Conservation (phyloP, 2,329 filamentous ascomycete species). For the Drechslerella dactyloides region DNA sequence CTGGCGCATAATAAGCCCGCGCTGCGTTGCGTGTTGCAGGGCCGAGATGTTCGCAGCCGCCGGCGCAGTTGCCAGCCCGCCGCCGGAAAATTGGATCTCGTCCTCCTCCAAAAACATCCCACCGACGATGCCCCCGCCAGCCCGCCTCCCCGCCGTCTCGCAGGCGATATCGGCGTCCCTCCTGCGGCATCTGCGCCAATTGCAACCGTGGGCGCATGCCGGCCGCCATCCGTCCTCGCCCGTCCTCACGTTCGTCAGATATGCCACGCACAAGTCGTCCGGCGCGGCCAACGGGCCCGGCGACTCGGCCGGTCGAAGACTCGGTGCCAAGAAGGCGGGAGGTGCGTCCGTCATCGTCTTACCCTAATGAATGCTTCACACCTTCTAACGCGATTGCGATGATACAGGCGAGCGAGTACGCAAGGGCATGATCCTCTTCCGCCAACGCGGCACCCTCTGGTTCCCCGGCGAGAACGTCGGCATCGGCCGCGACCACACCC, state of each 20-base stretch:
- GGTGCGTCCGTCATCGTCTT: slow-evolving; percentile 63
- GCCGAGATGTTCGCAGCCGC: background rate
- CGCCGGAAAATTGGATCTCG: background rate
- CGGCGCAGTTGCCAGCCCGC: background rate
- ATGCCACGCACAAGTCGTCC: slow-evolving; percentile 71
- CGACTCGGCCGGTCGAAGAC: slow-evolving; percentile 78
- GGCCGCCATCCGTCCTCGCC: slow-evolving; percentile 34
- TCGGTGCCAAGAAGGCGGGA: slow-evolving; percentile 91
- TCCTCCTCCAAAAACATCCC: background rate
- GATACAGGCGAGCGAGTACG: slow-evolving; percentile 83
- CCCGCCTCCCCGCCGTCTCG: slow-evolving; percentile 33
- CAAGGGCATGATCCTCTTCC: slow-evolving; percentile 96
- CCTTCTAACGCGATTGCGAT: too few species aligned
- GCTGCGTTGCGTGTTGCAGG: background rate
- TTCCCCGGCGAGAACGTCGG: slow-evolving; percentile 93
- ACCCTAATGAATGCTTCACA: too few species aligned
- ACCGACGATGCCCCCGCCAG: slow-evolving; percentile 21
- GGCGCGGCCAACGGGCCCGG: slow-evolving; percentile 73
- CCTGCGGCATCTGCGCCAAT: slow-evolving; percentile 12
- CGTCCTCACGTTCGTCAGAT: slow-evolving; percentile 62
- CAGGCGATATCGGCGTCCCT: slow-evolving; percentile 39
- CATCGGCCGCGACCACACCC: slow-evolving; percentile 95
- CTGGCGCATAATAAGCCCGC: background rate
- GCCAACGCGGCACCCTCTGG: slow-evolving; percentile 93
- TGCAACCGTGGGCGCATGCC: background rate